These are phyloP conservation scores for Durio zibethinus DNA, from an alignment of 345 rosid species.

Conservation along the genomic window DNA sequence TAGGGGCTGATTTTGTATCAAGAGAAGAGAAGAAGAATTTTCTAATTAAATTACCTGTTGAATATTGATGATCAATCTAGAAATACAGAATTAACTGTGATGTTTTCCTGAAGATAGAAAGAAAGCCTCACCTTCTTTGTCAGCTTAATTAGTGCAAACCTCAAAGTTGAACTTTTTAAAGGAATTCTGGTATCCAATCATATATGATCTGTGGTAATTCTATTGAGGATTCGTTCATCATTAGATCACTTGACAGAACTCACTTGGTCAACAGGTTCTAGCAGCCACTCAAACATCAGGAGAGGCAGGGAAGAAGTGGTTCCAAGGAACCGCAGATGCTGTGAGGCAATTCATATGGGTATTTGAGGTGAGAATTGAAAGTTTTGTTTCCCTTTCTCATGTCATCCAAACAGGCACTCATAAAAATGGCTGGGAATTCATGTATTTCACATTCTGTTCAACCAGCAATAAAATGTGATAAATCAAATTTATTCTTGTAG, in stretches of 20 bases:
- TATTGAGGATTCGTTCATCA: not conserved
- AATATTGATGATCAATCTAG: not conserved
- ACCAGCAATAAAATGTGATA: slow-evolving; percentile 11
- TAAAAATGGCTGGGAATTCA: not conserved
- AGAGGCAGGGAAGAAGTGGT: slow-evolving; percentile 86
- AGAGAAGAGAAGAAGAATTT: not conserved
- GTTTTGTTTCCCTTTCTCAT: not conserved
- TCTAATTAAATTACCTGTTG: not conserved
- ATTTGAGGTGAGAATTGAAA: slow-evolving; percentile 62
- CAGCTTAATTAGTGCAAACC: not conserved
- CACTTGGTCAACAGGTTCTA: slow-evolving; percentile 52
- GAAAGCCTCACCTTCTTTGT: not conserved
- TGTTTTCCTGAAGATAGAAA: not conserved
- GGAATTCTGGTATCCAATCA: not conserved
- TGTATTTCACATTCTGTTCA: not conserved
- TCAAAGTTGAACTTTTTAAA: not conserved
- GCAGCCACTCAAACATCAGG: slow-evolving; percentile 99
- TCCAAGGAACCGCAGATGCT: slow-evolving; percentile 99
- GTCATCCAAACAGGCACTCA: not conserved
- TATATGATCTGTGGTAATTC: not conserved
- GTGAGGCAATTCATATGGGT: slow-evolving; percentile 94
- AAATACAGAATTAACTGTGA: not conserved
- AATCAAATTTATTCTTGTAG: slow-evolving; percentile 34
- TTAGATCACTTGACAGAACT: not conserved
- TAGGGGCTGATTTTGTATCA: not conserved